These are phyloP conservation scores for Ploettnerulaceae sp. DNA, from an alignment of 2,329 filamentous ascomycete species.

Conservation along the genomic window DNA sequence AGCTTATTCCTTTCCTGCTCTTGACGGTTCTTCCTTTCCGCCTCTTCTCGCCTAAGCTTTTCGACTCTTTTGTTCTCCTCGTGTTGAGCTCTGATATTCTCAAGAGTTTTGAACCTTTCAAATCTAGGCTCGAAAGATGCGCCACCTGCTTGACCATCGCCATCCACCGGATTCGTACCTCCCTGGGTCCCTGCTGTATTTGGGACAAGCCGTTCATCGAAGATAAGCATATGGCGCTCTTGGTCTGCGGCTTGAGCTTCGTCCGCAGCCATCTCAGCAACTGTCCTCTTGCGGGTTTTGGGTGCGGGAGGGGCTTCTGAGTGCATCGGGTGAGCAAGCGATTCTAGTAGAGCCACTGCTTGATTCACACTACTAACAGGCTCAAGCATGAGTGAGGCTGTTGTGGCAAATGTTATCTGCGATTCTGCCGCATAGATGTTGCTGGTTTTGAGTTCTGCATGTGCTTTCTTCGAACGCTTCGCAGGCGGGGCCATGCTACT, in stretches of 20 bases:
- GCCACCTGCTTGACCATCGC: conserved; percentile 65
- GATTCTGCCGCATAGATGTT: conserved; percentile 73
- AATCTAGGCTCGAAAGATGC: conserved; percentile 81
- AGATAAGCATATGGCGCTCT: conserved; percentile 87
- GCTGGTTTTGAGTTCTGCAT: conserved; percentile 69
- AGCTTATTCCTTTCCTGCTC: conserved; percentile 44
- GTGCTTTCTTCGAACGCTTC: conserved; percentile 65
- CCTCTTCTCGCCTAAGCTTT: conserved; percentile 56
- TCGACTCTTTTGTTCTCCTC: conserved; percentile 74
- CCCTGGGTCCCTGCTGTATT: conserved; percentile 53
- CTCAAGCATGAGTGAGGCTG: conserved; percentile 71
- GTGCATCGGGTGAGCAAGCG: conserved; percentile 72
- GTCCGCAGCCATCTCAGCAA: conserved; percentile 91
- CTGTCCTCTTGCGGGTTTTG: conserved; percentile 86
- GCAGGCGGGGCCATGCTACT: conserved; percentile 50
- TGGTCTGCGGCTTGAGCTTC: conserved; percentile 85
- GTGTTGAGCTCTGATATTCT: conserved; percentile 74
- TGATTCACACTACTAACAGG: conserved; percentile 66
- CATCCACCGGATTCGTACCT: conserved; percentile 55
- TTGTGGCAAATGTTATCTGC: conserved; percentile 67
- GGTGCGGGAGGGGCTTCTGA: conserved; percentile 71
- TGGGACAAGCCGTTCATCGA: conserved; percentile 75
- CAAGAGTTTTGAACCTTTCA: conserved; percentile 86
- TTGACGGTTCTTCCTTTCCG: conserved; percentile 44
- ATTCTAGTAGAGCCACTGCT: conserved; percentile 65